Base-by-base conservation (phyloP, 2,329 filamentous ascomycete species). In the Sarocladiaceae sp. region DNA sequence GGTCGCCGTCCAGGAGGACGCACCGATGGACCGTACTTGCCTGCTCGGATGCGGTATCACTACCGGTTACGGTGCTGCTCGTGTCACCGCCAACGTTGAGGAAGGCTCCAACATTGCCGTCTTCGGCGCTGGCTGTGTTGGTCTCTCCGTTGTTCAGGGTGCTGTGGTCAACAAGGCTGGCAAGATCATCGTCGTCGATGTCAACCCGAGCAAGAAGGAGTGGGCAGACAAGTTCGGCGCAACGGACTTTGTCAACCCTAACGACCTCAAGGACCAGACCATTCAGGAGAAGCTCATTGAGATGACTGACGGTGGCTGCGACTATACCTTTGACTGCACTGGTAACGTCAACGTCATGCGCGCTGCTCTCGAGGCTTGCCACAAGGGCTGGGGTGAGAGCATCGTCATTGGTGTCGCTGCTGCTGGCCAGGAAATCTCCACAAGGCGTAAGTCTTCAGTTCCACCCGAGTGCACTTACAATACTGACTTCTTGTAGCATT, bases 271-370 rank as follows among this genome's bases (percentile, higher is more conserved):
- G 60, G 81, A 79, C 57, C 87, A 93, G 79, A 90, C 82, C 55
- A 88, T 97, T 61, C 90, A 95, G 64, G 90, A 96, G 66, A 87
- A 93, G 76, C 81, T 99, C 58, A 84, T 97, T 60, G 93, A 97
- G 74, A 91, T 97, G 87, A 99, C 94, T 2, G 94, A 97, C 64
- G 94, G 94, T 59, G 94, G 94, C 50, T 96, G 91, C 69, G 94
- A 99, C 77, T 97, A 97, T 78, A 99, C 94, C 48, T 99, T 99
- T 68, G 94, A 99, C 77, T 97, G 94, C 80, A 99, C 94, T 6
- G 94, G 94, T 55, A 97, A 97, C 66, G 92, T 97, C 51, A 83
- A 85, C 61, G 94, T 99, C 52, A 99, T 96, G 94, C 83, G 94
- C 57, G 88, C 90, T 51, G 94, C 94, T 36, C 84, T 99, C 55